Conservation (phyloP, 192 early-diverging fungal species). For the Linnemannia hyalina region DNA sequence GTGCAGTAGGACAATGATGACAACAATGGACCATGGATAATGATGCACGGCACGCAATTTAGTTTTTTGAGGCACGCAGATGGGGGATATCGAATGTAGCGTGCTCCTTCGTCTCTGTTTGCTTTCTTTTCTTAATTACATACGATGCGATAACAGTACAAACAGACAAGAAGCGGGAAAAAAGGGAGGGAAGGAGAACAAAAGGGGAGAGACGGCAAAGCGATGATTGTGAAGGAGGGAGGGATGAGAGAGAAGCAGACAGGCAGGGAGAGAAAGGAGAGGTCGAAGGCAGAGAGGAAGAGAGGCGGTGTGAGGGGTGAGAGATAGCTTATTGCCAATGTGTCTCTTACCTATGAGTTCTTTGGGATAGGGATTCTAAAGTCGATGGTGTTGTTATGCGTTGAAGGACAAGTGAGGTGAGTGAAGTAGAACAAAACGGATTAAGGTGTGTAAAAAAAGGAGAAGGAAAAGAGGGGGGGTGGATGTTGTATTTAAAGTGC, state of each 20-base stretch:
- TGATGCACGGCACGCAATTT: too few species aligned
- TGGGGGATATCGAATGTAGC: too few species aligned
- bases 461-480: not conserved
- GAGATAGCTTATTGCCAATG: not conserved
- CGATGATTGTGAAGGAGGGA: not conserved
- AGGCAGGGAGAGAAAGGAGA: not conserved
- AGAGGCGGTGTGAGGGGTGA: not conserved
- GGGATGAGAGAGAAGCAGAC: not conserved
- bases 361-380: not conserved
- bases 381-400: not conserved
- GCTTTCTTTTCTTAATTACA: too few species aligned
- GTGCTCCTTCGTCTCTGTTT: too few species aligned
- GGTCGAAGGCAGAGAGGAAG: not conserved
- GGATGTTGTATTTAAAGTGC: not conserved
- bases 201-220: too few species aligned
- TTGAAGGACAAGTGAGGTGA: not conserved
- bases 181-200: too few species aligned
- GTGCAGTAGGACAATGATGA: not conserved
- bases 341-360: not conserved
- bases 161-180: too few species aligned
- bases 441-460: not conserved
- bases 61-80: too few species aligned
- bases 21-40: too few species aligned
- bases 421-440: constrained; percentile 3
- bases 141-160: too few species aligned